Base-by-base conservation (phyloP, 495 filamentous ascomycete genomes). In the Annulohypoxylon maeteangense region DNA sequence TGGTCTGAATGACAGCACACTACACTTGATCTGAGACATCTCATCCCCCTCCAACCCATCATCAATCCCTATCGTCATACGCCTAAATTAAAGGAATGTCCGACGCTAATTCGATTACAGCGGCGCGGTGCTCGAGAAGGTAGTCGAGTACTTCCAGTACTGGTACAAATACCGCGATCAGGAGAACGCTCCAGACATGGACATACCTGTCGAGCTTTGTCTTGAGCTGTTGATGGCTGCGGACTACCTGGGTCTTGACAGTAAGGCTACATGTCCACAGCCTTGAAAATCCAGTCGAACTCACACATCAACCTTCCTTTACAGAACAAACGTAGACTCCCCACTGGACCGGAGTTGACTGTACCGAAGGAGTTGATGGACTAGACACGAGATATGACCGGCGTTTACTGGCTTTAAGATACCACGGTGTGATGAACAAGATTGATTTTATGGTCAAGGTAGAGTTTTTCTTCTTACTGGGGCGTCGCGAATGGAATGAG, bases 111-210 rank as follows among this genome's bases (percentile, higher is more conserved):
- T 18, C 20, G n/a, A 4, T 1, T 45, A 27, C 71, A 97, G 93
- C 76, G 93, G 90, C 48, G 74, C 91, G 14, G 88, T 98, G 25
- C 87, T 99, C 2, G 94, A 97, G 76, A 95, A 94, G 79, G 91
- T 97, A 38, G 93, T 89, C 78, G 92, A 97, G 81, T 97, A 97
- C 80, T 91, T 96, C 66, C 91, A 92, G 70, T 97, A 95, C 82
- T 91, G 91, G 78, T 87, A 97, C 78, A 93, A 93, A 79, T 86
- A 95, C 78, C 89, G 87, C 61, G 87, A 95, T 64, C 81, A 81
- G 65, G 86, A 87, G 54, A 90, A 96, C 67, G 93, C 97, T 20
- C 88, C 93, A 4, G 95, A 99, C 78, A 94, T 97, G 92, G 93
- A 97, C 18, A 86, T 89, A 34, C 88, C 92, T 32, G 84, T 88